Evolutionary conservation across 2,329 filamentous ascomycete species (phyloP).

Genomic region (Ceratocystis alfenasii): DNA sequence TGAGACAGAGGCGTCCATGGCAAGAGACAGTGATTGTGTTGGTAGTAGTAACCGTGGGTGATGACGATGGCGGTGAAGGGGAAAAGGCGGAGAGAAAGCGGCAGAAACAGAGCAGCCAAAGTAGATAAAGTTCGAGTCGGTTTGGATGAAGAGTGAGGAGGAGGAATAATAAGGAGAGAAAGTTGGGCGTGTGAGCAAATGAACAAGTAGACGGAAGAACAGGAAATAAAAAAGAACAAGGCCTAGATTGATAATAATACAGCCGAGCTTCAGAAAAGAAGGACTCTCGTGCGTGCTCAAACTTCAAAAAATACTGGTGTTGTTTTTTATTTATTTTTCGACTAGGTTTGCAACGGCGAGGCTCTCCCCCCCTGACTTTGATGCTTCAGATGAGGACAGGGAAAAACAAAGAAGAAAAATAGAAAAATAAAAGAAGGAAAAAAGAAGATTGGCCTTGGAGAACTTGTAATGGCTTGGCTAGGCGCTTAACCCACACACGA

Average conservation of each 20-base stretch:
- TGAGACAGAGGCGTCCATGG: not conserved
- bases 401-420: slow-evolving; percentile 4
- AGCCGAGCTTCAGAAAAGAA: not conserved
- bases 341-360: slow-evolving; percentile 6
- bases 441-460: not conserved
- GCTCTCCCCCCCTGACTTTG: slow-evolving; percentile 12
- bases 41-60: not conserved
- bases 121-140: not conserved
- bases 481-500: slow-evolving; percentile 12
- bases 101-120: not conserved
- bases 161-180: not conserved
- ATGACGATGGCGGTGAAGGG: not conserved
- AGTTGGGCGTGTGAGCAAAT: not conserved
- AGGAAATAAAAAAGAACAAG: not conserved
- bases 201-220: slow-evolving; percentile 3
- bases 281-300: slow-evolving; percentile 7
- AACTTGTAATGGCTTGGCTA: slow-evolving; percentile 14
- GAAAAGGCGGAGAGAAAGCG: not conserved
- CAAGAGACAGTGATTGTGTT: not conserved
- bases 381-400: slow-evolving; percentile 10
- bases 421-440: slow-evolving; percentile 6
- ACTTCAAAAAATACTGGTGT: slow-evolving; percentile 1
- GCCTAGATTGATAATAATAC: slow-evolving; percentile 9
- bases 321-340: slow-evolving; percentile 7
- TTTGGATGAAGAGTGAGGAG: not conserved